Evolutionary conservation across 2,329 filamentous ascomycete genomes (phyloP).

Genomic region (Zymoseptoria brevis): DNA sequence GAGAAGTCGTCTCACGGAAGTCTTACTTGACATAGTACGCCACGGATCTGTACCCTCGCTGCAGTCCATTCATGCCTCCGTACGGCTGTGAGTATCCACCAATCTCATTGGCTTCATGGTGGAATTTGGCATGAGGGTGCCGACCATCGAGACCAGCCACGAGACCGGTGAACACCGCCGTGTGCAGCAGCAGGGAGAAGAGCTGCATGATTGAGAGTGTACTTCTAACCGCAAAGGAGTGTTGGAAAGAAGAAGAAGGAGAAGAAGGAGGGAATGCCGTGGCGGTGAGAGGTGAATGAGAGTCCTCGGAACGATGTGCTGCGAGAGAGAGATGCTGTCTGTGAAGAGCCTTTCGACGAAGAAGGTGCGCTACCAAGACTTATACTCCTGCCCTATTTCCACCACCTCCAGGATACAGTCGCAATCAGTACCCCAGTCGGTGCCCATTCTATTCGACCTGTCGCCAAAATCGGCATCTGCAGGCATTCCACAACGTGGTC

Average conservation of each 20-base stretch:
- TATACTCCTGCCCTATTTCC: background rate
- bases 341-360: background rate
- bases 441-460: background rate
- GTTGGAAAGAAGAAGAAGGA: background rate
- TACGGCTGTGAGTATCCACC: background rate
- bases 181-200: background rate
- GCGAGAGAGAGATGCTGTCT: background rate
- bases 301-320: background rate
- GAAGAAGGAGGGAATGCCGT: background rate
- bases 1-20: conserved; percentile 33
- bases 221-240: background rate
- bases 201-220: background rate
- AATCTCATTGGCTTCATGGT: conserved; percentile 4
- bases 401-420: background rate
- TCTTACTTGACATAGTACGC: conserved; percentile 61
- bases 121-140: conserved; percentile 8
- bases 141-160: background rate
- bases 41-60: conserved; percentile 54
- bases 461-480: background rate
- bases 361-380: background rate
- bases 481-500: background rate
- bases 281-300: background rate
- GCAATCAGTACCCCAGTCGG: background rate
- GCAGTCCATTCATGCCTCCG: background rate
- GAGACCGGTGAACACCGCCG: background rate